Evolutionary conservation across 345 rosid genomes (phyloP).

Genomic region (Cardamine resedifolia): DNA sequence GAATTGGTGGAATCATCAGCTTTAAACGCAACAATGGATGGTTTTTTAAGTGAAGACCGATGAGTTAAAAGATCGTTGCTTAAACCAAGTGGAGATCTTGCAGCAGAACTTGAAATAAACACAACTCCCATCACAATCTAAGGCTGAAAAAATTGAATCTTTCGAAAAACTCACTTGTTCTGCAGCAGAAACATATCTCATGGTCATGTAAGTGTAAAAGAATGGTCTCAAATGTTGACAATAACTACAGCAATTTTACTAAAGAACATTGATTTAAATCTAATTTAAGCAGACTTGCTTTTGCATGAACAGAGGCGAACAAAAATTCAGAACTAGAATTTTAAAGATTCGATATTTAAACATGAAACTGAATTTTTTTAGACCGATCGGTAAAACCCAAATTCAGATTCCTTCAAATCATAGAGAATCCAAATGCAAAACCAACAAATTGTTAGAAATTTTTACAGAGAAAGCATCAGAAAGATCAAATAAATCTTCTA

Average conservation of each 20-base stretch:
- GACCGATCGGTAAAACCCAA: neutral
- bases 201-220: neutral
- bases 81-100: conserved; percentile 65
- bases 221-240: neutral
- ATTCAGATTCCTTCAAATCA: neutral
- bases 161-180: neutral
- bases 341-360: neutral
- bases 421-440: conserved; percentile 25
- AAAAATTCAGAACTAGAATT: neutral
- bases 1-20: conserved; percentile 52
- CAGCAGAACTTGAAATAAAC: conserved; percentile 77
- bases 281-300: neutral
- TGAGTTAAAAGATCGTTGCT: conserved; percentile 44
- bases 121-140: conserved; percentile 83
- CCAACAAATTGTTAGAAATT: neutral
- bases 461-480: neutral
- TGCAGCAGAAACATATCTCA: conserved; percentile 23
- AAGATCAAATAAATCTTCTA: neutral
- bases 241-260: neutral
- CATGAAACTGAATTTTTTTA: neutral
- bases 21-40: conserved; percentile 69
- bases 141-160: conserved; percentile 27
- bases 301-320: neutral
- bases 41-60: conserved; percentile 45
- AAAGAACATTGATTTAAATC: neutral